Evolutionary conservation across 305 asterid genomes (phyloP), one percentile per base, ranked within the genome.

Genomic region (Rubia occidens): DNA sequence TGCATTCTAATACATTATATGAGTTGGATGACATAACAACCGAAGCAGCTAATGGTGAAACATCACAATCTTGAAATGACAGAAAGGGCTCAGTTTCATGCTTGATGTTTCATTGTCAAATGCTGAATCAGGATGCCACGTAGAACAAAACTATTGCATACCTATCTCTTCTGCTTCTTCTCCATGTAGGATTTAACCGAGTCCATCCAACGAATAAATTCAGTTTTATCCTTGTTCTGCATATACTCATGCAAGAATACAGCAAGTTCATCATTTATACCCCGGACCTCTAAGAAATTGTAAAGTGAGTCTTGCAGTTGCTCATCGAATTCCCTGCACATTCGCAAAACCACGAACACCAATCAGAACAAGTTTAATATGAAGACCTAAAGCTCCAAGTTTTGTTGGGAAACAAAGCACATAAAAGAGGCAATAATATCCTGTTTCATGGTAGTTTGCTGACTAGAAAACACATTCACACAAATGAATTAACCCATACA

Each of bases 321-420:
- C 74, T 90, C 95, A 55, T 87, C 95, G 83, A 88, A 64, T 74
- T 88, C 97, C 83, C 97, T 93, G 88, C 73, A 81, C 63, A 78
- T 60, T 58, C 45, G 35, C 20, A 77, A 68, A 66, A 64, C 42
- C 29, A 60, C 32, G n/a, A 32, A 59, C 60, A 56, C 44, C 68
- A 72, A 68, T 56, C 11, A 60, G 74, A 67, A 53, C 60, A 66
- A 56, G 18, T 64, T 62, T 58, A 21, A 24, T 39, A 20, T 56
- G 65, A 69, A 8, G 24, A 44, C 18, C 66, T 3, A 18, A n/a
- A 43, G 54, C 40, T 60, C 61, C 26, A 40, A 0, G 3, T 43
- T 17, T 63, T 7, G 60, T 29, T 6, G 26, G 44, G 66, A 60
- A 20, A 71, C 44, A 26, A 15, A 32, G 24, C 53, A 47, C 53